phyloP scores from a whole-genome alignment of 179 eudicot species.

The Camellia oleifera region DNA sequence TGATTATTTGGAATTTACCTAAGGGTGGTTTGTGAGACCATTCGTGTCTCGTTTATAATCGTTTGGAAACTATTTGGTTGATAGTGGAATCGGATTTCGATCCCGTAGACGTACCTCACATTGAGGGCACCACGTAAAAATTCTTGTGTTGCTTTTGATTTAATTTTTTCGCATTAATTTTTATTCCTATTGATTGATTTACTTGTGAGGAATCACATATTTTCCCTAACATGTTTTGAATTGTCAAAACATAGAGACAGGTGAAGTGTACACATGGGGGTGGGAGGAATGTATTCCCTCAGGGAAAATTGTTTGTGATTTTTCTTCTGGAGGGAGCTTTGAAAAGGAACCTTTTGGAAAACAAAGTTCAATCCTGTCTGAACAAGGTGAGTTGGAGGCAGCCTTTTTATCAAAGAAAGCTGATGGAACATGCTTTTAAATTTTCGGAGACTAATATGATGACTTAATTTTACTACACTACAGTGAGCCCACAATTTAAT shows the following conservation, averaged over 20 bases:
- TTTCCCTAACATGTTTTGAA: neutral
- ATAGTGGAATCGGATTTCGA: no score
- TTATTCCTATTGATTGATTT: no score
- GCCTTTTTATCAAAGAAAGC: neutral
- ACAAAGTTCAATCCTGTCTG: conserved; percentile 33
- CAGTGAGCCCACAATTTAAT: conserved; percentile 63
- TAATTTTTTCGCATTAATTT: no score
- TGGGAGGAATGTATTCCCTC: conserved; percentile 92
- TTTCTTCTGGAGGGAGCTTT: conserved; percentile 30
- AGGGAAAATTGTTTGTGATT: conserved; percentile 50
- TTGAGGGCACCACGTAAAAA: no score
- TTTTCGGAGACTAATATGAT: conserved; percentile 22
- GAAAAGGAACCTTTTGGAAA: conserved; percentile 48
- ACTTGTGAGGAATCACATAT: no score
- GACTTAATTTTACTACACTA: conserved; percentile 20
- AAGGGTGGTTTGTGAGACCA: no score
- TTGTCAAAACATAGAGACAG: conserved; percentile 36
- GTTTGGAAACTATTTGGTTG: no score
- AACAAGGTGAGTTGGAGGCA: conserved; percentile 49
- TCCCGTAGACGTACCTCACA: no score
- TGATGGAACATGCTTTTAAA: conserved; percentile 22
- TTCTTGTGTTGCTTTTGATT: no score
- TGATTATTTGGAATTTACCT: no score
- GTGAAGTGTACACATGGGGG: conserved; percentile 88
- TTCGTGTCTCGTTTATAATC: no score